Evolutionary conservation across 2,329 filamentous ascomycete species (phyloP).

Genomic region (Colletotrichum karsti): DNA sequence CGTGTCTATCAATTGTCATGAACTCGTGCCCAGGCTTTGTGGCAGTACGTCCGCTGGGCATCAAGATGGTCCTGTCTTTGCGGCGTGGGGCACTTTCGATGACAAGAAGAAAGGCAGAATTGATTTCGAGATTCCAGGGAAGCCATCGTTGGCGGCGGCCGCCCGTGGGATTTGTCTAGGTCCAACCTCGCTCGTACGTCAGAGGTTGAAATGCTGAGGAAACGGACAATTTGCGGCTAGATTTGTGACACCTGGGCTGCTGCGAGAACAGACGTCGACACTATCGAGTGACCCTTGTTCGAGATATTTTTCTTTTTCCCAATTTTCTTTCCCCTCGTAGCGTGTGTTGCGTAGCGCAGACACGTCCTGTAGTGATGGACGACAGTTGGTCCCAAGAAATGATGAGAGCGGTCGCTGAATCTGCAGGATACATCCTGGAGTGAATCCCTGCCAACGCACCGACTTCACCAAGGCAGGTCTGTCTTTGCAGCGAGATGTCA

Average conservation of each 20-base stretch:
- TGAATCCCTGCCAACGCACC: slow-evolving; percentile 20
- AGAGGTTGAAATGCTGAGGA: background rate
- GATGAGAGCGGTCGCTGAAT: slow-evolving; percentile 3
- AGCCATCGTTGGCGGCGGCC: background rate
- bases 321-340: background rate
- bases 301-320: background rate
- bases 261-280: slow-evolving; percentile 20
- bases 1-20: background rate
- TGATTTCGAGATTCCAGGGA: background rate
- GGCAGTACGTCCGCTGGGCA: background rate
- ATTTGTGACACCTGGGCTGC: background rate
- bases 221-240: background rate
- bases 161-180: slow-evolving; percentile 1
- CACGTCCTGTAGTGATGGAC: background rate
- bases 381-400: slow-evolving; percentile 1
- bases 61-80: background rate
- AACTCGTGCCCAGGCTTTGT: background rate
- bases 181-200: slow-evolving; percentile 1
- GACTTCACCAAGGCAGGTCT: slow-evolving; percentile 13
- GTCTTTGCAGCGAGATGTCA: slow-evolving; percentile 19
- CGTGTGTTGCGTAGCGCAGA: background rate
- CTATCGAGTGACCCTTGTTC: background rate
- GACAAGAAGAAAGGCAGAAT: background rate
- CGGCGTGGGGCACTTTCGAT: background rate
- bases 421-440: slow-evolving; percentile 5